A percentile compares a stretch with the other conserved stretches of the same genome.
Evolutionary conservation across 768 basidiomycete species (phyloP).

Genomic region (Pluteus cervinus): DNA sequence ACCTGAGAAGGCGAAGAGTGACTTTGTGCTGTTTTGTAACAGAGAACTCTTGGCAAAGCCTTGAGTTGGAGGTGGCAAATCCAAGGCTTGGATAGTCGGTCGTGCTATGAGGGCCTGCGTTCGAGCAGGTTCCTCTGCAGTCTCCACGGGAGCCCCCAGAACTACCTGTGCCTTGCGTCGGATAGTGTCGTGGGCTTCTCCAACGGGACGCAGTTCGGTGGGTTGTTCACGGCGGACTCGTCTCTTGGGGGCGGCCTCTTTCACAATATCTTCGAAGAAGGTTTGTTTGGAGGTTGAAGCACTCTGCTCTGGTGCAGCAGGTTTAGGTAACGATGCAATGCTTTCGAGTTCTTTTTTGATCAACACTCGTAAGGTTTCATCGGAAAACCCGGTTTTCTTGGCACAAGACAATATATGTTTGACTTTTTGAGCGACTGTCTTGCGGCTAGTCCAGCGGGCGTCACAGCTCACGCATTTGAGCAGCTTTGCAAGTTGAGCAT

Average conservation of each 20-base stretch:
- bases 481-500: constrained; percentile 40
- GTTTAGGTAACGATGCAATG: constrained; percentile 11
- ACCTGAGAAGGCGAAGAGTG: too few relatives aligned
- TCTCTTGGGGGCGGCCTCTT: constrained; percentile 40
- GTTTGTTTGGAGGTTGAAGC: constrained; percentile 34
- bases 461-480: constrained; percentile 61
- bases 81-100: too few relatives aligned
- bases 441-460: constrained; percentile 62
- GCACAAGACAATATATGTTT: constrained; percentile 65
- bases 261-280: constrained; percentile 48
- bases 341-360: constrained; percentile 42
- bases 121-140: neutral
- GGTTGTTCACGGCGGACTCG: constrained; percentile 31
- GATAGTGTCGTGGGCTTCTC: constrained; percentile 39
- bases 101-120: too few relatives aligned
- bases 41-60: constrained; percentile 35
- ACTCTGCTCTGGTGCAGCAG: constrained; percentile 8
- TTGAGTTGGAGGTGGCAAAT: constrained; percentile 28
- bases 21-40: constrained; percentile 9
- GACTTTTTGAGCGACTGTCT: constrained; percentile 56
- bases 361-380: constrained; percentile 49
- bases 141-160: constrained; percentile 16
- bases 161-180: constrained; percentile 30
- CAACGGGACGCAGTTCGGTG: too few relatives aligned
- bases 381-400: constrained; percentile 46